Evolutionary conservation across 257 asterid species (phyloP), one percentile per base, ranked within the genome.

Genomic region (Forsythia suspensa): DNA sequence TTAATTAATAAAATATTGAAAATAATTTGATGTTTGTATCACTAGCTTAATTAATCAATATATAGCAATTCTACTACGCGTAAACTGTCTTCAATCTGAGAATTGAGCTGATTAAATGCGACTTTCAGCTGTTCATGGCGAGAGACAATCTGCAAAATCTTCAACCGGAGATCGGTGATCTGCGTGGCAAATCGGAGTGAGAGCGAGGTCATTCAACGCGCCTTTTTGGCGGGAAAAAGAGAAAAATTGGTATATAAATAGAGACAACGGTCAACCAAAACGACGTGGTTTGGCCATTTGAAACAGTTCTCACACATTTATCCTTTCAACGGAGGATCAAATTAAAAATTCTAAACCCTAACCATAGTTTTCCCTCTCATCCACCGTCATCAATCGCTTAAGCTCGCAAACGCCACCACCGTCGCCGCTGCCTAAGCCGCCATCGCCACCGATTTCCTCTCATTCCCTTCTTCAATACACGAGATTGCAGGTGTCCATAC

Each of bases 91-190:
- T 80, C 74, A 85, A 90, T 84, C 82, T 91, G 93, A 82, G 86
- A 86, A 81, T 85, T 82, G 71, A 93, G 91, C 67, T 83, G 85
- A 34, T 75, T 44, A 84, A 89, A 93, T 20, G 94, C 70, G 63
- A 82, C 40, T 80, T 89, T 93, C 77, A 90, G 94, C 84, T 89
- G 86, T 36, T 93, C 89, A 37, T 91, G 98, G 38, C 82, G 85
- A 70, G 79, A 85, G 44, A 82, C 84, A 36, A 91, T 37, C 10
- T 76, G 81, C 37, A 78, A 43, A 52, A 91, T 79, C 89, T 86
- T 91, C 67, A 42, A 29, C 36, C 81, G 87, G 71, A 86, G 81
- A 76, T 83, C 74, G 43, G 80, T 84, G 37, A 57, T 24, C 8
- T 82, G 76, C 76, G 83, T 73, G 91, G 79, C 57, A 74, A 81